Evolutionary conservation across 129 eudicot genomes (phyloP).

Genomic region (Helianthus annuus): HanXRQr2.0-SUNRISE NC_035433.2:58402457-58402956

Average conservation of each 20-base stretch:
- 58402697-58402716: background rate
- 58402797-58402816: constrained; percentile 42
- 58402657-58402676: constrained; percentile 1
- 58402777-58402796: constrained; percentile 42
- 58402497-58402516: constrained; percentile 8
- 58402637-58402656: background rate
- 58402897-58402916: constrained; percentile 18
- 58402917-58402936: constrained; percentile 37
- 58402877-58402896: constrained; percentile 39
- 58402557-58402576: constrained; percentile 12
- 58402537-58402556: constrained; percentile 33
- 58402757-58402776: background rate
- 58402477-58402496: constrained; percentile 4
- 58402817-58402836: constrained; percentile 41
- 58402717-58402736: background rate
- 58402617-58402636: constrained; percentile 8
- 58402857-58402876: constrained; percentile 54
- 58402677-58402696: constrained; percentile 15
- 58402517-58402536: constrained; percentile 57
- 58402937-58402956: constrained; percentile 38
- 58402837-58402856: constrained; percentile 56
- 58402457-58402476: background rate
- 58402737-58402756: background rate
- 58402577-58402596: constrained; percentile 33
- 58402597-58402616: constrained; percentile 32